Percentiles rank a stretch among this genome's conserved stretches.
These are phyloP conservation scores for Meyerozyma sp. DNA, from an alignment of 1,139 yeast species.

Conservation along the genomic window DNA sequence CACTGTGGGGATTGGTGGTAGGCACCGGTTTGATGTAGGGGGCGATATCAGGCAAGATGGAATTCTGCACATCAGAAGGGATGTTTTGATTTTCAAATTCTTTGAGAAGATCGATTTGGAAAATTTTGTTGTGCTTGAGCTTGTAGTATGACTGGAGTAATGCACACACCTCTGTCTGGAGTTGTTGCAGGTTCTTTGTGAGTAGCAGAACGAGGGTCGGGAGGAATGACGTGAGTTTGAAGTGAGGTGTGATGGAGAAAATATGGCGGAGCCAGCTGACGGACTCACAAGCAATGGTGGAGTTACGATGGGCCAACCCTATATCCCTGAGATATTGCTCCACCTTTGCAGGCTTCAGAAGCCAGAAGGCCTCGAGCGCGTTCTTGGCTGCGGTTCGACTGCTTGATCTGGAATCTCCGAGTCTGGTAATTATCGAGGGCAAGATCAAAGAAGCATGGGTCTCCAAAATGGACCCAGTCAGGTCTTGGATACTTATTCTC, in stretches of 20 bases:
- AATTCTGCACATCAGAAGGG: slow-evolving; percentile 18
- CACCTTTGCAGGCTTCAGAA: slow-evolving; percentile 52
- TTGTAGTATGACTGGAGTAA: slow-evolving; percentile 25
- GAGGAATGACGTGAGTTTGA: slow-evolving; percentile 25
- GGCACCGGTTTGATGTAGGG: neutral
- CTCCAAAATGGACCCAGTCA: slow-evolving; percentile 40
- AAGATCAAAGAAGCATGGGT: slow-evolving; percentile 45
- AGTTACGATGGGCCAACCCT: slow-evolving; percentile 45
- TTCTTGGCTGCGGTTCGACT: slow-evolving; percentile 42
- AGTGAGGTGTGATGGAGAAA: slow-evolving; percentile 26
- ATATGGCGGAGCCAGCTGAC: slow-evolving; percentile 30
- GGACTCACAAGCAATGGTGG: slow-evolving; percentile 38
- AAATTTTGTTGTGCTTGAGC: slow-evolving; percentile 21
- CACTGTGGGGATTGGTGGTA: neutral
- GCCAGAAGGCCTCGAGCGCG: slow-evolving; percentile 64
- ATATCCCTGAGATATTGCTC: slow-evolving; percentile 43
- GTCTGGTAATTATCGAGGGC: slow-evolving; percentile 51
- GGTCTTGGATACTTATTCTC: slow-evolving; percentile 69
- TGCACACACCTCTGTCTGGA: slow-evolving; percentile 9
- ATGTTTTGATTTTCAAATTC: slow-evolving; percentile 42
- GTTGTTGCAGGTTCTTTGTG: slow-evolving; percentile 3
- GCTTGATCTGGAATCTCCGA: slow-evolving; percentile 44
- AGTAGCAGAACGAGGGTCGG: slow-evolving; percentile 19
- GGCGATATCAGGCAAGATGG: slow-evolving; percentile 16
- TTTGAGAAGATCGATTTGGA: slow-evolving; percentile 41